These are phyloP conservation scores for Oryza rufipogon DNA, from an alignment of 176 grass and related monocot species.

Conservation along the genomic window DNA sequence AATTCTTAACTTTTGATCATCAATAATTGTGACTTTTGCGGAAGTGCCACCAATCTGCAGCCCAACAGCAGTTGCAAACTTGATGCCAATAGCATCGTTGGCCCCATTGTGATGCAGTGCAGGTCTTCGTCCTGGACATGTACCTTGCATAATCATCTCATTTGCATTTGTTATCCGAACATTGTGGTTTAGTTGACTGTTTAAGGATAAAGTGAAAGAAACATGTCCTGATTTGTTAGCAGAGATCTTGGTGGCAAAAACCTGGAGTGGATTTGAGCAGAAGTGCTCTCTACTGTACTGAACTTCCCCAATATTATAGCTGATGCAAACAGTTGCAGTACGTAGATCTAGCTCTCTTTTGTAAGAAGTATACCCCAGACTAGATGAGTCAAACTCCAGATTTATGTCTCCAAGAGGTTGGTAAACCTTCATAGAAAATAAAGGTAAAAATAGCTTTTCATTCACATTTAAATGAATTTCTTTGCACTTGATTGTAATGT, in stretches of 20 bases:
- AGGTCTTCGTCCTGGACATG: conserved; percentile 52
- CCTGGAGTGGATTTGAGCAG: conserved; percentile 69
- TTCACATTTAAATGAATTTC: conserved; percentile 15
- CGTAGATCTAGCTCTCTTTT: conserved; percentile 76
- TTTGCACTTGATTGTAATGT: not conserved
- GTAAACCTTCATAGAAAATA: conserved; percentile 63
- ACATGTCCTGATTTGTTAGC: conserved; percentile 55
- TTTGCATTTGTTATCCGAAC: conserved; percentile 40
- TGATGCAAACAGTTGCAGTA: conserved; percentile 49
- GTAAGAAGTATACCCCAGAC: conserved; percentile 49
- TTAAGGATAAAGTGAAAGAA: conserved; percentile 61
- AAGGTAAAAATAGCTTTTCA: not conserved
- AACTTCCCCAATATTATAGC: conserved; percentile 57
- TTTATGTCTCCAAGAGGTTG: conserved; percentile 74
- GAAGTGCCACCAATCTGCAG: conserved; percentile 44
- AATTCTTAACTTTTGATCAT: conserved; percentile 61
- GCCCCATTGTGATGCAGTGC: not conserved
- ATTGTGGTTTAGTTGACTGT: conserved; percentile 55
- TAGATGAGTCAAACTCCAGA: conserved; percentile 53
- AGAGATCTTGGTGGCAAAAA: conserved; percentile 62
- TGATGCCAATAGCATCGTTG: conserved; percentile 54
- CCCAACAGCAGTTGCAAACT: conserved; percentile 61
- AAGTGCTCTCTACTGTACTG: conserved; percentile 76
- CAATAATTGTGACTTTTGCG: conserved; percentile 30
- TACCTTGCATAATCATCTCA: conserved; percentile 67